These are phyloP conservation scores for Fraxinus americana DNA, from an alignment of 257 asterid genomes.

Conservation along the genomic window DNA sequence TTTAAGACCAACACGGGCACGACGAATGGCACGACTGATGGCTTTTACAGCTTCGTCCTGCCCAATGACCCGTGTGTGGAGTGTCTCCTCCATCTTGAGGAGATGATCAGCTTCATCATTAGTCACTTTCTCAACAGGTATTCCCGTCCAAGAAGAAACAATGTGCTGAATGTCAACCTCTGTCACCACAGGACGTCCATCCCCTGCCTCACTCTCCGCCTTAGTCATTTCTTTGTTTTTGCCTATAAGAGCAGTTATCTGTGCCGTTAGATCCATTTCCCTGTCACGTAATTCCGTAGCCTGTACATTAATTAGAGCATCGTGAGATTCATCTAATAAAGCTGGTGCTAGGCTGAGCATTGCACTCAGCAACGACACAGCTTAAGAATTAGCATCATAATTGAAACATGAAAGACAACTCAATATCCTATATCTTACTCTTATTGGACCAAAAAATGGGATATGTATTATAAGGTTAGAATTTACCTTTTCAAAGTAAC, in stretches of 20 bases:
- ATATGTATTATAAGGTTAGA: neutral
- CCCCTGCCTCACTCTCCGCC: conserved; percentile 93
- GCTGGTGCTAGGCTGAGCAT: too few species aligned
- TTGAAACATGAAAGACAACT: too few species aligned
- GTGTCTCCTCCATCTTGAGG: conserved; percentile 94
- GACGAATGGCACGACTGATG: conserved; percentile 74
- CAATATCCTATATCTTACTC: too few species aligned
- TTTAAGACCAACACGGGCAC: conserved; percentile 86
- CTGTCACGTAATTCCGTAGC: conserved; percentile 94
- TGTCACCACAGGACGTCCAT: conserved; percentile 78
- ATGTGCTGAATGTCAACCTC: conserved; percentile 95
- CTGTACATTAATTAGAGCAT: conserved; percentile 36
- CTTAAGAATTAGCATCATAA: too few species aligned
- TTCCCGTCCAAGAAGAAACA: conserved; percentile 95
- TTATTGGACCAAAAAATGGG: neutral
- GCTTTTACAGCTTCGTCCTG: conserved; percentile 82
- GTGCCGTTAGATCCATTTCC: conserved; percentile 94
- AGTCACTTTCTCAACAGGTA: conserved; percentile 91
- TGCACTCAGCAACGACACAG: too few species aligned
- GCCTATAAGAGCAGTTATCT: conserved; percentile 75
- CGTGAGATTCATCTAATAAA: neutral
- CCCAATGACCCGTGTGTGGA: conserved; percentile 71
- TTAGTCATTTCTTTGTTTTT: conserved; percentile 92
- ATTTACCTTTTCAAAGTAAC: conserved; percentile 88
- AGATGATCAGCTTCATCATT: conserved; percentile 89